These are phyloP conservation scores for Backusella australiensis DNA, from an alignment of 192 early-diverging fungal genomes.

Conservation along the genomic window DNA sequence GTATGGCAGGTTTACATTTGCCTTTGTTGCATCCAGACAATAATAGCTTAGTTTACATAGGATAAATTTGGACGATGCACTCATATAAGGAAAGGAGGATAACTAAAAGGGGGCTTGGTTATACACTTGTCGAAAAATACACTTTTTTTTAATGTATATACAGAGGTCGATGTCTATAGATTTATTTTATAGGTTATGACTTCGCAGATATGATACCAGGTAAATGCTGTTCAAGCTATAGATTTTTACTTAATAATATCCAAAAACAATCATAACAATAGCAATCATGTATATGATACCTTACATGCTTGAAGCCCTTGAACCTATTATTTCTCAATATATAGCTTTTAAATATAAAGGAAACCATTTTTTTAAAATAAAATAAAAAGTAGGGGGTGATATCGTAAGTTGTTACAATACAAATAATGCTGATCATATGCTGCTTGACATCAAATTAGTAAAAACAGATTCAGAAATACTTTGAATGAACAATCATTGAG, in stretches of 20 bases:
- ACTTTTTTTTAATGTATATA: neutral
- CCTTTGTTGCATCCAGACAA: neutral
- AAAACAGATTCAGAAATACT: too few species aligned
- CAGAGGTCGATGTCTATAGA: neutral
- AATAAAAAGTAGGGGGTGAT: neutral
- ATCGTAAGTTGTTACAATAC: neutral
- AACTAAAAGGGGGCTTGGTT: neutral
- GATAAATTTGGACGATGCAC: neutral
- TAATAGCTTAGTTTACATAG: neutral
- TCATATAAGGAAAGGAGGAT: neutral
- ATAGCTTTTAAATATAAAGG: neutral
- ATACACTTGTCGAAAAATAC: neutral
- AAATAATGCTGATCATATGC: neutral
- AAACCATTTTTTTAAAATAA: neutral
- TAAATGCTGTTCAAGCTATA: neutral
- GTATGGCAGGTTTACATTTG: neutral
- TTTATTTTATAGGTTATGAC: neutral
- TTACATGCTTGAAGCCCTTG: neutral
- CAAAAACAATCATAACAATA: neutral
- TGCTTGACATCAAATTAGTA: too few species aligned
- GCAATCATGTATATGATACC: neutral
- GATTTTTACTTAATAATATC: neutral
- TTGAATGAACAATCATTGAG: too few species aligned
- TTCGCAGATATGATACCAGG: neutral
- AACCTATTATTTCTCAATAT: neutral